Percentiles rank a stretch among this genome's conserved stretches.
These are phyloP conservation scores for Verticillium nubilum DNA, from an alignment of 2,329 filamentous ascomycete species.

Conservation along the genomic window DNA sequence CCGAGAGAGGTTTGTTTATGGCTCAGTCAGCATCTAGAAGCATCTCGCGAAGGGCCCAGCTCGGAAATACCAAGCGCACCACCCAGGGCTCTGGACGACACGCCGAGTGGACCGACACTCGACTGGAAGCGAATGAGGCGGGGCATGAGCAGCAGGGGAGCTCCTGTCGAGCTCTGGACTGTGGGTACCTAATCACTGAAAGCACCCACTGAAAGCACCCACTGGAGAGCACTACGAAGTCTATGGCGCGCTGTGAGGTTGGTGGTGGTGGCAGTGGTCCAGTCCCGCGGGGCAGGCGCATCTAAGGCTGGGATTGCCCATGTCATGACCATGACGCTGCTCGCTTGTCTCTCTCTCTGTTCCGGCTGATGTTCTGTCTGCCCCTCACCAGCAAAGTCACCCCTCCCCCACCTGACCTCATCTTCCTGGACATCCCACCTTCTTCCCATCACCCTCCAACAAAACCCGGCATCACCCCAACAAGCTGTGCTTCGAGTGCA, in stretches of 20 bases:
- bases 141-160: too few species aligned
- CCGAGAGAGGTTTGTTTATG: neutral
- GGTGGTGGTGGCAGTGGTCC: neutral
- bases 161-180: neutral
- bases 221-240: too few species aligned
- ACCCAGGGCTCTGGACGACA: neutral
- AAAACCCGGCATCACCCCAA: neutral
- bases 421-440: neutral
- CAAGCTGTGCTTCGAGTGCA: neutral
- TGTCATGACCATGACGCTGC: neutral
- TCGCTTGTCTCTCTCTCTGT: neutral
- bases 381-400: neutral
- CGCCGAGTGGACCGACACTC: neutral
- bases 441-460: neutral
- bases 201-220: too few species aligned
- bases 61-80: neutral
- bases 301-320: neutral
- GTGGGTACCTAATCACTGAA: neutral
- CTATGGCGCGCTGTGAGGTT: too few species aligned
- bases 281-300: neutral
- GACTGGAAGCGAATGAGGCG: neutral
- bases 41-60: neutral
- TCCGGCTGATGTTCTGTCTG: neutral
- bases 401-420: neutral
- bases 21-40: neutral